Evolutionary conservation across 805 yeast genomes (phyloP).

Genomic region (Vanderwaltozyma tropicalis): DNA sequence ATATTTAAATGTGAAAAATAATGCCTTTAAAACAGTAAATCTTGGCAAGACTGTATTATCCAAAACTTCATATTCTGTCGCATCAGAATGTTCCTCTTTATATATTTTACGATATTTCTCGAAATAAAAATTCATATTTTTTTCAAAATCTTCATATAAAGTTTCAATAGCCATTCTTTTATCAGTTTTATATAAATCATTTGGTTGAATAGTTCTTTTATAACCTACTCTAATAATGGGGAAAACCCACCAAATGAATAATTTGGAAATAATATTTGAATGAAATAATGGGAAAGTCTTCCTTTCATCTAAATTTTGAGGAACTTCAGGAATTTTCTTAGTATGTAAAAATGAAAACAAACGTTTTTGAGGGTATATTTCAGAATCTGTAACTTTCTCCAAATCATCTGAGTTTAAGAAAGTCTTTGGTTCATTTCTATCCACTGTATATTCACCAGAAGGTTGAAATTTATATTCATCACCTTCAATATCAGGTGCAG

Average conservation of each 20-base stretch:
- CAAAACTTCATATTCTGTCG: slow-evolving; percentile 32
- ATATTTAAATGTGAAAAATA: slow-evolving; percentile 40
- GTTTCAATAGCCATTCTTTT: slow-evolving; percentile 34
- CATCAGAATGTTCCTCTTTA: slow-evolving; percentile 24
- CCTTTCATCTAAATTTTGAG: slow-evolving; percentile 39
- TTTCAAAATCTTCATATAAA: slow-evolving; percentile 31
- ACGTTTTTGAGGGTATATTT: slow-evolving; percentile 35
- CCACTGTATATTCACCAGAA: slow-evolving; percentile 20
- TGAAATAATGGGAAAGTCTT: slow-evolving; percentile 37
- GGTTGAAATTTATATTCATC: slow-evolving; percentile 2
- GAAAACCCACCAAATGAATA: slow-evolving; percentile 57
- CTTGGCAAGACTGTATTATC: slow-evolving; percentile 21
- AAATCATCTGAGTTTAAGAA: slow-evolving; percentile 26
- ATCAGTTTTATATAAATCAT: slow-evolving; percentile 45
- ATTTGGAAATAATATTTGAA: slow-evolving; percentile 33
- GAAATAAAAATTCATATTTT: slow-evolving; percentile 26
- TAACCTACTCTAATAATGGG: slow-evolving; percentile 61
- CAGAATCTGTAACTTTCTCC: slow-evolving; percentile 28
- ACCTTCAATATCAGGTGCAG: background rate
- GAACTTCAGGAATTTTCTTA: slow-evolving; percentile 41
- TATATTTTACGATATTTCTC: slow-evolving; percentile 27
- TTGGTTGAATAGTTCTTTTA: slow-evolving; percentile 56
- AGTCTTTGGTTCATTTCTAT: slow-evolving; percentile 22
- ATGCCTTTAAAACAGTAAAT: slow-evolving; percentile 31
- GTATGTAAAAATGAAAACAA: slow-evolving; percentile 41